These are phyloP conservation scores for Emergomyces pasteurianus DNA, from an alignment of 2,329 filamentous ascomycete species.

Conservation along the genomic window DNA sequence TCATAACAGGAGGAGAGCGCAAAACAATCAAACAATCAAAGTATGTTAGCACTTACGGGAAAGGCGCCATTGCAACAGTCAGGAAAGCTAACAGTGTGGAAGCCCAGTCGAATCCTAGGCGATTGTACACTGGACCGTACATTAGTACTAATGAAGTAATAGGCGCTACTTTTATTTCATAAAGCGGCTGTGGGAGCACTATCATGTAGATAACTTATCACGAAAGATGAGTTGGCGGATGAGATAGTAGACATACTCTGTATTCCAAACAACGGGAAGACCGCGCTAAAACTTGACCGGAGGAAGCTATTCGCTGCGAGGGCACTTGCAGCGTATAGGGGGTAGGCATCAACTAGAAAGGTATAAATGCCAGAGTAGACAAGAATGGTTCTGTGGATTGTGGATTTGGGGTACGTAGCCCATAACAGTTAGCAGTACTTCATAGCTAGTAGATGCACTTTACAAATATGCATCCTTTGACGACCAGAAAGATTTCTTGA, in stretches of 20 bases:
- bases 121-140: slow-evolving; percentile 31
- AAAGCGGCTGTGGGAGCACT: neutral
- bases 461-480: neutral
- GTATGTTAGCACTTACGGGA: slow-evolving; percentile 30
- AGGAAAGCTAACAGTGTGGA: slow-evolving; percentile 33
- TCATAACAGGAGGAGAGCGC: neutral
- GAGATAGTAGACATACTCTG: slow-evolving; percentile 32
- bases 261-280: slow-evolving; percentile 63
- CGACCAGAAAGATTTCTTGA: no score
- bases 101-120: slow-evolving; percentile 36
- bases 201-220: neutral
- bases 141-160: neutral
- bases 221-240: neutral
- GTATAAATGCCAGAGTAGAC: slow-evolving; percentile 79
- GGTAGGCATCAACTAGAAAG: slow-evolving; percentile 58
- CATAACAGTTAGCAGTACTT: neutral
- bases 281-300: slow-evolving; percentile 65
- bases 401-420: neutral
- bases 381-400: slow-evolving; percentile 51
- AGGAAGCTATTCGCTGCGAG: slow-evolving; percentile 76
- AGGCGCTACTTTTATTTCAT: neutral
- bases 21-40: neutral
- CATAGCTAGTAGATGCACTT: neutral
- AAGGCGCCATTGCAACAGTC: slow-evolving; percentile 33
- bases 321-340: slow-evolving; percentile 42